Conservation (phyloP, 345 rosid genomes). For the Nasturtium officinale region DNA sequence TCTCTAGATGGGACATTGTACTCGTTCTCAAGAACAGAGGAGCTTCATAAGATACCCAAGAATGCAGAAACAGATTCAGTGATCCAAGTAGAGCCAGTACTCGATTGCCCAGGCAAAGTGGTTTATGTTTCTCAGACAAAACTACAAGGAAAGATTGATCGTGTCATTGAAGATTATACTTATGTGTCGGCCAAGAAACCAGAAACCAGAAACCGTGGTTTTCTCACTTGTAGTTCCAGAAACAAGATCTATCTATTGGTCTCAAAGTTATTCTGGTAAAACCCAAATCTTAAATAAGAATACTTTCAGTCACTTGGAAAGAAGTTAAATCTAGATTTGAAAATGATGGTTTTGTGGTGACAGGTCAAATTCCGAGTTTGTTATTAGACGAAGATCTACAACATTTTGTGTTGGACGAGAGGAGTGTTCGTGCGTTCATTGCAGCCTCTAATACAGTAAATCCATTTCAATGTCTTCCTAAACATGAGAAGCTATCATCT, state of each 20-base stretch:
- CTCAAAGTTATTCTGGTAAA: constrained; percentile 77
- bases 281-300: background rate
- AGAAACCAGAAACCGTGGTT: constrained; percentile 57
- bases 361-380: constrained; percentile 53
- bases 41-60: constrained; percentile 55
- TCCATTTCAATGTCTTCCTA: constrained; percentile 59
- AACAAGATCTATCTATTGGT: constrained; percentile 71
- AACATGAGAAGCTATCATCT: constrained; percentile 59
- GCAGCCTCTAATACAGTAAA: constrained; percentile 74
- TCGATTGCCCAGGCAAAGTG: constrained; percentile 78
- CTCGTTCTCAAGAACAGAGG: constrained; percentile 75
- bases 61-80: constrained; percentile 47
- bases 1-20: constrained; percentile 83
- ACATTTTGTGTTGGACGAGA: constrained; percentile 69
- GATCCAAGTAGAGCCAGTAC: constrained; percentile 60
- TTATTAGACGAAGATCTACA: constrained; percentile 63
- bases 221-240: constrained; percentile 72
- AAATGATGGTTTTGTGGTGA: constrained; percentile 10
- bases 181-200: constrained; percentile 68
- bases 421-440: constrained; percentile 71
- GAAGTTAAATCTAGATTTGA: background rate
- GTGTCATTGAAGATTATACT: constrained; percentile 42
- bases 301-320: background rate
- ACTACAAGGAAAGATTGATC: constrained; percentile 59
- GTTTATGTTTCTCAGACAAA: constrained; percentile 68